Evolutionary conservation across 192 early-diverging fungal genomes (phyloP).

Genomic region (Entomortierella parvispora): DNA sequence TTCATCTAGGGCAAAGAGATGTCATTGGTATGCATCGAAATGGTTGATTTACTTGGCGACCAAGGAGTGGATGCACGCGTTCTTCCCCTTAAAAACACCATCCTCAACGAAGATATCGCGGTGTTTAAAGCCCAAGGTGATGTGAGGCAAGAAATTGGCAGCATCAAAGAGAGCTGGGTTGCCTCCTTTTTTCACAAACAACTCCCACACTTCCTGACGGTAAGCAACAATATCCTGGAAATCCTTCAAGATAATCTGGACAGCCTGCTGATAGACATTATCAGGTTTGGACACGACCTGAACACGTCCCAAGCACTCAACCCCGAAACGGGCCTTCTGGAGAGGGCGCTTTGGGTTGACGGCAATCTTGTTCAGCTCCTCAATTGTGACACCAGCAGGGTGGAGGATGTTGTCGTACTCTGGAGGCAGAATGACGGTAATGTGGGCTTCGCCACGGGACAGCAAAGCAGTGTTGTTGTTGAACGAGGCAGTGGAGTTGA

Average conservation of each 20-base stretch:
- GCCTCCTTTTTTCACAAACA: slow-evolving; percentile 70
- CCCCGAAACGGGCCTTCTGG: slow-evolving; percentile 62
- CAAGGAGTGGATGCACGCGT: slow-evolving; percentile 72
- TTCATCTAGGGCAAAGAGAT: not conserved
- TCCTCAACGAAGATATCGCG: slow-evolving; percentile 75
- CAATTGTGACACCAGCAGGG: slow-evolving; percentile 68
- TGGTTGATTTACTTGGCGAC: slow-evolving; percentile 17
- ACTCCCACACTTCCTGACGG: slow-evolving; percentile 63
- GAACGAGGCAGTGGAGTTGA: slow-evolving; percentile 54
- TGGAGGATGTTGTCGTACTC: slow-evolving; percentile 67
- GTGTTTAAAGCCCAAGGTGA: slow-evolving; percentile 72
- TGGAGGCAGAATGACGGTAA: slow-evolving; percentile 76
- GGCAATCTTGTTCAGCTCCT: slow-evolving; percentile 71
- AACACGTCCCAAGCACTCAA: slow-evolving; percentile 71
- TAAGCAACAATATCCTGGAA: slow-evolving; percentile 56
- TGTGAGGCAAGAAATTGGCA: slow-evolving; percentile 71
- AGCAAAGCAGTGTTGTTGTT: slow-evolving; percentile 37
- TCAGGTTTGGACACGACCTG: slow-evolving; percentile 33
- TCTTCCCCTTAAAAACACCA: slow-evolving; percentile 75
- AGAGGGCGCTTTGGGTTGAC: slow-evolving; percentile 49
- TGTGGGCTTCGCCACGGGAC: slow-evolving; percentile 71
- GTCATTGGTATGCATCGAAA: not conserved
- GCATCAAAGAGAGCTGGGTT: slow-evolving; percentile 77
- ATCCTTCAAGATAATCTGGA: slow-evolving; percentile 42
- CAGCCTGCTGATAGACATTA: slow-evolving; percentile 31